Evolutionary conservation across 495 filamentous ascomycete genomes (phyloP), one percentile per base, ranked within the genome.

Genomic region (Hypoxylon crocopeplum): DNA sequence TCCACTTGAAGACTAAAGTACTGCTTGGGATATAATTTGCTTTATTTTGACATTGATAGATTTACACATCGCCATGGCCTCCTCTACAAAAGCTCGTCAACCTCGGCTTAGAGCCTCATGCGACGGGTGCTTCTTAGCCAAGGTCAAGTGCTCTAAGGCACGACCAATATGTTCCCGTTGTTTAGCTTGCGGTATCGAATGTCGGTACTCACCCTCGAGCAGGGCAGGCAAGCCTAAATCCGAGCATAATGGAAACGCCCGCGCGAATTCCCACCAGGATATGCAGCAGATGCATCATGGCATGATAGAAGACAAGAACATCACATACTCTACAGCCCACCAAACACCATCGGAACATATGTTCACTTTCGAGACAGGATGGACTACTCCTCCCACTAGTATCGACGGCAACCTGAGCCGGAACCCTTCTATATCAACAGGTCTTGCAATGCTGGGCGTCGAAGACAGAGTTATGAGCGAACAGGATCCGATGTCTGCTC

Each of bases 81-180:
- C 65, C 32, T 59, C 63, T n/a, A 36, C 61, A 2, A 75, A 75
- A 48, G 64, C 64, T 42, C 78, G 68, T 41, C 72, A 70, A 49
- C 71, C 70, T 34, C 72, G 78, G 19, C 72, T 82, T 42, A 73
- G 79, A 34, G 77, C 76, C 22, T 82, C 80, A 29, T 83, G 80
- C 64, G 80, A 83, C 59, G 77, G 77, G n/a, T 83, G 80, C 64
- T 79, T 81, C 52, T 64, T 80, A 24, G 79, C 80, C 32, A 83
- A 83, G 59, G 78, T 83, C 68, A 82, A 81, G 56, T 83, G 80
- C 65, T 77, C 76, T 54, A 83, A 82, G 53, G 68, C 67, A 1
- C 70, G 75, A 33, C 79, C 80, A 3, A 66, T 80, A 41, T 83
- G 80, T 59, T 68, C 71, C 17, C 75, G 80, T 15, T 83, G 80